Base-by-base conservation (phyloP, 345 rosid genomes). In the Arabidopsis arenosa region DNA sequence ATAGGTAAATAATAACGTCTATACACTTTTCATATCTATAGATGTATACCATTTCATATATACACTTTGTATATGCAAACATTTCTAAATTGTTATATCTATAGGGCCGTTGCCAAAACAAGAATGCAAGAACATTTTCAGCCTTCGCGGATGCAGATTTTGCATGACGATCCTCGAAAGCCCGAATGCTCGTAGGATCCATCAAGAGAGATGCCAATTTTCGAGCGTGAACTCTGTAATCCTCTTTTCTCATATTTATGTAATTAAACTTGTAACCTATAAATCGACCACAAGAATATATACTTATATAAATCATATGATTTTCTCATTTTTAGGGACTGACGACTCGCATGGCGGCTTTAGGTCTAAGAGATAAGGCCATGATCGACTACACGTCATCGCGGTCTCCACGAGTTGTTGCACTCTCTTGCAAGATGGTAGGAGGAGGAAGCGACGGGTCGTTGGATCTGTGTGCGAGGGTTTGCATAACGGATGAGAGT, bases 401-500 rank as follows among this genome's bases (percentile, higher is more conserved):
- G 2, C 76, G 93, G 74, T 87, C 89, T 12, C 75, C 87, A 3
- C 82, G 83, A 68, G 85, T 84, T 8, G 96, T 92, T 49, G 87
- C 96, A 69, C 79, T 94, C 10, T 90, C 92, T 71, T 92, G 96
- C 85, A 92, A 94, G 79, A 90, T 89, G 93, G 92, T 92, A 61
- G 97, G 98, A 47, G 98, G 96, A 59, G 95, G 96, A 74, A 92
- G 89, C 63, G 98, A 90, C 60, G 96, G 98, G 52, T 86, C 96
- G 9, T 74, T 90, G 8, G 96, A 92, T 53, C 63, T 90, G 41
- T 92, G 96, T 49, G 97, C 90, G 1, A 85, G 91, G 80, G 90
- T 92, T 64, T 92, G 96, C 80, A 65, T 94, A 49, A 83, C 87
- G 21, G 97, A 94, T 61, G 95, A 94, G 60, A 75, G 65, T 33